Conservation (phyloP, 2,329 filamentous ascomycete genomes). For the Fusarium bulbicola region DNA sequence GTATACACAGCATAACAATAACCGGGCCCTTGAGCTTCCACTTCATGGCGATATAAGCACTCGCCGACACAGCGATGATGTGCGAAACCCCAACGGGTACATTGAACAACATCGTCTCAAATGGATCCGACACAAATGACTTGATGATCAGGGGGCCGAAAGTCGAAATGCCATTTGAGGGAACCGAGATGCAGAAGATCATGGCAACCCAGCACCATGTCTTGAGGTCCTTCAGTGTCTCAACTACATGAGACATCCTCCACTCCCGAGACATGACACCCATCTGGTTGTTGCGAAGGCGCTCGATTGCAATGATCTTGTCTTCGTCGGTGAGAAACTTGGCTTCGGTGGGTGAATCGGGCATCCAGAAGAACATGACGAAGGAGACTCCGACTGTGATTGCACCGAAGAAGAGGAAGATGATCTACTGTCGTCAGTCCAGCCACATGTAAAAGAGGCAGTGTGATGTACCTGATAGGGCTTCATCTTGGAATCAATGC, state of each 20-base stretch:
- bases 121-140: conserved; percentile 65
- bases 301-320: conserved; percentile 62
- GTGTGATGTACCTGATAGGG: conserved; percentile 56
- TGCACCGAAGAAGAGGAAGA: conserved; percentile 63
- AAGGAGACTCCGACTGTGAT: conserved; percentile 58
- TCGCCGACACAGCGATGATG: conserved; percentile 65
- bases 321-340: conserved; percentile 61
- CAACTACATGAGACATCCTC: conserved; percentile 60
- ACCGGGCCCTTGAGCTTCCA: conserved; percentile 67
- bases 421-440: conserved; percentile 47
- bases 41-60: conserved; percentile 63
- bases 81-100: conserved; percentile 69
- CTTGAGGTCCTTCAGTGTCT: conserved; percentile 65
- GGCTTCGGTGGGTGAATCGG: conserved; percentile 60
- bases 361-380: conserved; percentile 58
- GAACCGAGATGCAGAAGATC: conserved; percentile 65
- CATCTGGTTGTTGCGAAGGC: conserved; percentile 64
- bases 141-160: conserved; percentile 69
- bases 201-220: conserved; percentile 68
- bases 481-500: conserved; percentile 57
- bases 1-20: conserved; percentile 62
- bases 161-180: conserved; percentile 65
- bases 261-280: conserved; percentile 62
- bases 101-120: conserved; percentile 68
- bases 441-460: rapidly evolving